Conservation (phyloP, 2,329 filamentous ascomycete genomes). For the Fusarium solani-melongenae region DNA sequence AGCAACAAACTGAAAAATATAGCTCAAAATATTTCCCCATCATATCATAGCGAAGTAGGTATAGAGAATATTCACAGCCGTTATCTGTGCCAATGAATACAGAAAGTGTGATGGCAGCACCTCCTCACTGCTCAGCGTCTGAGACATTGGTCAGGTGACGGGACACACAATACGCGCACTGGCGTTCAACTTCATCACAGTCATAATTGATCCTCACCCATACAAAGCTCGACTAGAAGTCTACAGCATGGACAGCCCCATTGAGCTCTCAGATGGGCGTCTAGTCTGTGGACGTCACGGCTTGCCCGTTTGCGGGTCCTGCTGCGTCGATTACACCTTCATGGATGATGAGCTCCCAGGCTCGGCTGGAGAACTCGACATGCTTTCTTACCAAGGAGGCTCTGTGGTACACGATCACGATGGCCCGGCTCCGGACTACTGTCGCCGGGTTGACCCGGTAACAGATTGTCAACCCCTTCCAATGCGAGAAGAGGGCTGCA, state of each 20-base stretch:
- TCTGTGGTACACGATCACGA: background rate
- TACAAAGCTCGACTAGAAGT: background rate
- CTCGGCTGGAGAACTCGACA: constrained; percentile 20
- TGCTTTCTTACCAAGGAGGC: background rate
- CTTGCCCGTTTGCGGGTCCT: constrained; percentile 46
- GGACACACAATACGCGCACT: background rate
- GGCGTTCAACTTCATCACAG: background rate
- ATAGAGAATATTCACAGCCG: no score
- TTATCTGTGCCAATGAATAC: background rate
- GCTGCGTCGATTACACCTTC: constrained; percentile 50
- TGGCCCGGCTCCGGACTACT: background rate
- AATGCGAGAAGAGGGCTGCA: background rate
- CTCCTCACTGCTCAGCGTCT: no score
- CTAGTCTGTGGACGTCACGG: constrained; percentile 51
- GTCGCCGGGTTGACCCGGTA: background rate
- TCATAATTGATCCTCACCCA: background rate
- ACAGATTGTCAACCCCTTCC: no score
- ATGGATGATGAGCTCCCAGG: constrained; percentile 42
- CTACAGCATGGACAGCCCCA: background rate
- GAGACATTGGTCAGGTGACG: background rate
- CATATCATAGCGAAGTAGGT: no score
- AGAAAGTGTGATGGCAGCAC: no score
- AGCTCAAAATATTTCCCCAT: background rate
- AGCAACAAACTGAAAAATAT: background rate
- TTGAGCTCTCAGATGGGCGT: constrained; percentile 49